Evolutionary conservation across 1,284 basidiomycete genomes (phyloP).

Genomic region (Meira nashicola): DNA sequence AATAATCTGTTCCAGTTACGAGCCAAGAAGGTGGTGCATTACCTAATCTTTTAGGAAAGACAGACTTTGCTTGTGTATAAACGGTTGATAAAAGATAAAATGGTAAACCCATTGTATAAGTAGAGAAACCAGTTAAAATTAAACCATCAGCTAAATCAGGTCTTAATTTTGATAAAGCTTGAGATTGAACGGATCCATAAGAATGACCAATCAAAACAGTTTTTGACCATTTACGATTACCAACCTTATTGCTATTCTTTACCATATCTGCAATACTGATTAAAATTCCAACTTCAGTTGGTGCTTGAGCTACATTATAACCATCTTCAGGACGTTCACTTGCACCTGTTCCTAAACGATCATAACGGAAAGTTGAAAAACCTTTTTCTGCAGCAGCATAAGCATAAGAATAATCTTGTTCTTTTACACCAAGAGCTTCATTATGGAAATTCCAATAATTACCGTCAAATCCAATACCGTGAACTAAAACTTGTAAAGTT

Average conservation of each 20-base stretch:
- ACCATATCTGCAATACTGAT: slow-evolving; percentile 10
- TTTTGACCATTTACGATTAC: slow-evolving; percentile 13
- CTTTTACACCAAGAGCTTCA: slow-evolving; percentile 2
- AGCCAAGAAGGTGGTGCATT: slow-evolving; percentile 11
- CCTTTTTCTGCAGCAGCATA: slow-evolving; percentile 1
- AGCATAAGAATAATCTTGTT: slow-evolving; percentile 12
- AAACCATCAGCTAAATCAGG: slow-evolving; percentile 19
- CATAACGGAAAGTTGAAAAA: slow-evolving; percentile 20
- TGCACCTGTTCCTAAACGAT: slow-evolving; percentile 17
- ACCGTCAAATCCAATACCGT: slow-evolving; percentile 30
- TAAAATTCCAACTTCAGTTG: slow-evolving; percentile 21
- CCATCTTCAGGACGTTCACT: slow-evolving; percentile 17
- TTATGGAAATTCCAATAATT: slow-evolving; percentile 18
- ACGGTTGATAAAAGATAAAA: slow-evolving; percentile 12
- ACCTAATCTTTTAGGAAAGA: slow-evolving; percentile 13
- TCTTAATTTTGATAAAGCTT: slow-evolving; percentile 3
- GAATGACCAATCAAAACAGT: slow-evolving; percentile 20
- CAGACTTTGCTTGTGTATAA: slow-evolving; percentile 12
- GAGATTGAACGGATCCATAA: slow-evolving; percentile 18
- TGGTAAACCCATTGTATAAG: slow-evolving; percentile 10
- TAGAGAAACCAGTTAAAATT: slow-evolving; percentile 19
- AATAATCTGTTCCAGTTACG: slow-evolving; percentile 14
- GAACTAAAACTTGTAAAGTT: slow-evolving; percentile 40
- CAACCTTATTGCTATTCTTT: slow-evolving; percentile 16
- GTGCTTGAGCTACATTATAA: slow-evolving; percentile 15